phyloP scores from a whole-genome alignment of 106 monocot species.

The Allium fistulosum region DNA sequence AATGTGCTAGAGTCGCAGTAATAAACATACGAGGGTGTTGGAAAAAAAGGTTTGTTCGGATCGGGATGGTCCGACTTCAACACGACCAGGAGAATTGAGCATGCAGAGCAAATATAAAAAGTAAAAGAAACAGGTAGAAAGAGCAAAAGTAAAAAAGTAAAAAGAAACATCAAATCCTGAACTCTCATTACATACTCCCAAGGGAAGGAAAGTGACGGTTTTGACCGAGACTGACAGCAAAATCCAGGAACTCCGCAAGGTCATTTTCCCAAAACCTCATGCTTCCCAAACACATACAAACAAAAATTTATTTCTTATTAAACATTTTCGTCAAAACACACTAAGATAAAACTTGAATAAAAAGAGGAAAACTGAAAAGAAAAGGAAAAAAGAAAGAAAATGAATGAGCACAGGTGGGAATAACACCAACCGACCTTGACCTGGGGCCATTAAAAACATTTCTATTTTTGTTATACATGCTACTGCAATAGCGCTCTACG shows the following conservation, averaged over 20 bases:
- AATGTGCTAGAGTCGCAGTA: too few relatives aligned
- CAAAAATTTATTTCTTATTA: neutral
- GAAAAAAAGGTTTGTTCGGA: too few relatives aligned
- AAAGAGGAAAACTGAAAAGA: neutral
- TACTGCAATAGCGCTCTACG: neutral
- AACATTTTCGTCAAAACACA: neutral
- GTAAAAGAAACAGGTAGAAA: too few relatives aligned
- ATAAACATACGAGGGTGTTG: too few relatives aligned
- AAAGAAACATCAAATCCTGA: too few relatives aligned
- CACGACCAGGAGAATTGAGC: too few relatives aligned
- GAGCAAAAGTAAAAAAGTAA: too few relatives aligned
- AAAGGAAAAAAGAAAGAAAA: too few relatives aligned
- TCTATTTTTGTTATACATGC: neutral
- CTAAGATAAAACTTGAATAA: neutral
- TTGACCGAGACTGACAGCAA: constrained; percentile 7
- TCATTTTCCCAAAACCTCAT: neutral
- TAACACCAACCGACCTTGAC: too few relatives aligned
- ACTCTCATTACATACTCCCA: neutral
- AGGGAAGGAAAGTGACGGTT: constrained; percentile 2
- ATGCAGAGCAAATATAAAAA: too few relatives aligned
- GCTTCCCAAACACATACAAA: constrained; percentile 1
- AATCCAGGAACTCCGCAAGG: constrained; percentile 1
- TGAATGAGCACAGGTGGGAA: too few relatives aligned
- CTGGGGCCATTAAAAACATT: neutral
- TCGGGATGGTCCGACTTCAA: too few relatives aligned